Conservation (phyloP, 345 rosid genomes). For the Bruguiera gymnorhiza region DNA sequence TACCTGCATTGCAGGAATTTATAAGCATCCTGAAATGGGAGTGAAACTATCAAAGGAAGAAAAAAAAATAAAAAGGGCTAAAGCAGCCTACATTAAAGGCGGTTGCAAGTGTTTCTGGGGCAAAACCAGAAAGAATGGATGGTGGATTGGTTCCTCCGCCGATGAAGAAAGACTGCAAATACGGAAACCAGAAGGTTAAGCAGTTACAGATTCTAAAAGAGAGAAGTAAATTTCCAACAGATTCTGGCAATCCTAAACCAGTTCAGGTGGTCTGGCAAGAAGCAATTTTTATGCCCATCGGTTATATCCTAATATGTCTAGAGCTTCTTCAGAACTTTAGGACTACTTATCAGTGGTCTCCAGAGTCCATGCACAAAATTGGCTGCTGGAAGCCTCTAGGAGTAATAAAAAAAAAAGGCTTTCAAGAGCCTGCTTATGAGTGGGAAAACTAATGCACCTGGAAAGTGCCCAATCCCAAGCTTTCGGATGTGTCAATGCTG, state of each 20-base stretch:
- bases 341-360: too few species aligned
- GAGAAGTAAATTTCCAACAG: too few species aligned
- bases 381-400: background rate
- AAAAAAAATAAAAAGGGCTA: background rate
- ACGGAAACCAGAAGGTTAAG: background rate
- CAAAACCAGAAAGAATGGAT: constrained; percentile 69
- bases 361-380: background rate
- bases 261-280: background rate
- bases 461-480: constrained; percentile 60
- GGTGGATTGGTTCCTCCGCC: constrained; percentile 69
- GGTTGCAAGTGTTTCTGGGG: constrained; percentile 49
- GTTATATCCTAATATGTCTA: too few species aligned
- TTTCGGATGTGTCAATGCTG: constrained; percentile 69
- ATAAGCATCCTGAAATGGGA: background rate
- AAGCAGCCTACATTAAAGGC: constrained; percentile 65
- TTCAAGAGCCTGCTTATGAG: background rate
- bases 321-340: too few species aligned
- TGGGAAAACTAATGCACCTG: constrained; percentile 41
- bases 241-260: too few species aligned
- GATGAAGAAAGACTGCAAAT: constrained; percentile 69
- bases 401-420: background rate
- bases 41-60: background rate
- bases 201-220: background rate
- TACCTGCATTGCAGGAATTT: constrained; percentile 35
- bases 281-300: background rate